Conservation (phyloP, 352 stramenopile genomes). For the Phytophthora pini region DNA sequence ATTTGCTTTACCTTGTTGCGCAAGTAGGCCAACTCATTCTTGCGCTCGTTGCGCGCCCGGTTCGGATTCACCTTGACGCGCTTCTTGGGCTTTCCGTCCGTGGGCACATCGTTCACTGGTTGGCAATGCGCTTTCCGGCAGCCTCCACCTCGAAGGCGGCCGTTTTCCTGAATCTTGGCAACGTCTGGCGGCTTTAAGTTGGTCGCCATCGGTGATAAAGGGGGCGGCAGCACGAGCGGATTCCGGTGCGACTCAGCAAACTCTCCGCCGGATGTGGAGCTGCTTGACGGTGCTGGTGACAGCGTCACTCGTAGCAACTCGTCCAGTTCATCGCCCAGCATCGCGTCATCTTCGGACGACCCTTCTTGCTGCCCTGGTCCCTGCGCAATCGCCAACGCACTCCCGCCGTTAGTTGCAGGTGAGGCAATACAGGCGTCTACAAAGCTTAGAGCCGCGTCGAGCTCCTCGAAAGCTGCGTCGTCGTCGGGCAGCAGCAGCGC, state of each 20-base stretch:
- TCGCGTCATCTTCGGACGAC: constrained; percentile 11
- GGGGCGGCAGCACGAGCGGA: constrained; percentile 17
- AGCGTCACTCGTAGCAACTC: constrained; percentile 21
- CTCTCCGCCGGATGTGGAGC: constrained; percentile 10
- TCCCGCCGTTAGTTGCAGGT: neutral
- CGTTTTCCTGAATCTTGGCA: constrained; percentile 27
- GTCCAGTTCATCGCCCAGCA: constrained; percentile 25
- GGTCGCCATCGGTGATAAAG: constrained; percentile 12
- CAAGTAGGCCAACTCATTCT: constrained; percentile 63
- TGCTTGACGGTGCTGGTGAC: constrained; percentile 7
- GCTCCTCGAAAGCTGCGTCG: constrained; percentile 20
- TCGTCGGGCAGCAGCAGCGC: constrained; percentile 31
- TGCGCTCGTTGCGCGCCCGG: constrained; percentile 48
- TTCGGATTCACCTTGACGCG: constrained; percentile 45
- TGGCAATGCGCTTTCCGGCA: constrained; percentile 11
- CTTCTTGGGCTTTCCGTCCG: constrained; percentile 16
- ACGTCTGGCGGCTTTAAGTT: constrained; percentile 17
- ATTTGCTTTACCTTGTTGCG: constrained; percentile 55
- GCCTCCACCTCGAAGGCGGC: constrained; percentile 16
- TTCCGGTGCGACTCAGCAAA: constrained; percentile 4
- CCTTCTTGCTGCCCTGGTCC: constrained; percentile 5
- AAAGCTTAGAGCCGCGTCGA: constrained; percentile 37
- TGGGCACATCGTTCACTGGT: neutral
- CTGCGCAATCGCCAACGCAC: no score
- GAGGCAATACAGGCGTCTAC: constrained; percentile 25